Evolutionary conservation across 305 asterid species (phyloP).

Genomic region (Andrographis paniculata): DNA sequence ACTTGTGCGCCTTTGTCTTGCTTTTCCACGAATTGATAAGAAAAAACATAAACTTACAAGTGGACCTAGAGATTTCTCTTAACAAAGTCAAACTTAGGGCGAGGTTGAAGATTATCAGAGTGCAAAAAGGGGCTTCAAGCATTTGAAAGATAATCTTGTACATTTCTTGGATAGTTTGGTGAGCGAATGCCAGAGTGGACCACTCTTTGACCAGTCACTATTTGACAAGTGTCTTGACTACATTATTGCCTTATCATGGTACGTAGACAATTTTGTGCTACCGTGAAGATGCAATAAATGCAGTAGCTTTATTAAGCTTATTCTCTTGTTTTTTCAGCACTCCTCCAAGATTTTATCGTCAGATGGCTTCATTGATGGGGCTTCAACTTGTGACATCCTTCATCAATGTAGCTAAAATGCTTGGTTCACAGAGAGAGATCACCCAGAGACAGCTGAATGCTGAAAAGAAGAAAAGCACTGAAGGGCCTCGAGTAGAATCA

Average conservation of each 20-base stretch:
- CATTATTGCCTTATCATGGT: slow-evolving; percentile 97
- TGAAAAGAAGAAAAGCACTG: slow-evolving; percentile 70
- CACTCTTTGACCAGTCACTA: slow-evolving; percentile 72
- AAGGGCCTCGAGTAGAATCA: slow-evolving; percentile 90
- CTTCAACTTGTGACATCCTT: slow-evolving; percentile 95
- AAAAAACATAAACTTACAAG: too few species aligned
- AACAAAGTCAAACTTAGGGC: slow-evolving; percentile 43
- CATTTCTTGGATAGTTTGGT: slow-evolving; percentile 85
- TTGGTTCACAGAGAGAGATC: slow-evolving; percentile 82
- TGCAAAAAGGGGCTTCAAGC: slow-evolving; percentile 80
- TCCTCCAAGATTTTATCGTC: slow-evolving; percentile 96
- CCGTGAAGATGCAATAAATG: slow-evolving; percentile 8
- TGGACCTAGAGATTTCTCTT: slow-evolving; percentile 18
- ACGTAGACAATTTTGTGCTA: slow-evolving; percentile 23
- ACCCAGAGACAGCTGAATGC: slow-evolving; percentile 95
- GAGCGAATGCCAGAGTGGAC: slow-evolving; percentile 85
- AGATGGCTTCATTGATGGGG: slow-evolving; percentile 86
- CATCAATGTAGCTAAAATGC: slow-evolving; percentile 81
- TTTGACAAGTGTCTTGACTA: slow-evolving; percentile 91
- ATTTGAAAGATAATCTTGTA: slow-evolving; percentile 81
- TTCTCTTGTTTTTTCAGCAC: slow-evolving; percentile 50
- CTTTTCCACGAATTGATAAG: too few species aligned
- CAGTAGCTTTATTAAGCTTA: slow-evolving; percentile 19
- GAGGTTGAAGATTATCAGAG: slow-evolving; percentile 90
- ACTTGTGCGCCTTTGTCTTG: too few species aligned